Percentiles rank a stretch among this genome's conserved stretches.
Conservation (phyloP, 2,329 filamentous ascomycete species). For the Myriosclerotinia curreyana region DNA sequence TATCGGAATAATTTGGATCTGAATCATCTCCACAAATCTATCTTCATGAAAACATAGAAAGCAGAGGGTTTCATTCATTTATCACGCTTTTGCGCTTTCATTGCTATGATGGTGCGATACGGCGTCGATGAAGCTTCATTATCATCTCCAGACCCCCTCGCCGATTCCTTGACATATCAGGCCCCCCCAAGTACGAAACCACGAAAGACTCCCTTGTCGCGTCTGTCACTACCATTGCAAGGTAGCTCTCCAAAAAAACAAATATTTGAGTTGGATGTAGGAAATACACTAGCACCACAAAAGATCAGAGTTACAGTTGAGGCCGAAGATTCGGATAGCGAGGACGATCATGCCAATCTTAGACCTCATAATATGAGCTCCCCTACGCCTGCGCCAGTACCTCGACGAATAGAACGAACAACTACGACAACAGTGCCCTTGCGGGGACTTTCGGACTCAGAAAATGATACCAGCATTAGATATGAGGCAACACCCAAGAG, state of each 20-base stretch:
- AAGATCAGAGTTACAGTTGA: slow-evolving; percentile 40
- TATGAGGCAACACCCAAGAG: slow-evolving; percentile 41
- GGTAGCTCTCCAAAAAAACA: slow-evolving; percentile 39
- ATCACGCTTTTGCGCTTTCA: slow-evolving; percentile 11
- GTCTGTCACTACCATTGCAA: slow-evolving; percentile 32
- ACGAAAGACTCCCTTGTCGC: slow-evolving; percentile 29
- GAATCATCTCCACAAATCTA: slow-evolving; percentile 19
- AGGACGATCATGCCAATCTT: slow-evolving; percentile 29
- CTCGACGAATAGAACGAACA: slow-evolving; percentile 33
- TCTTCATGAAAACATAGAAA: slow-evolving; percentile 13
- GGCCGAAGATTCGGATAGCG: slow-evolving; percentile 35
- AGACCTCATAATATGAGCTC: slow-evolving; percentile 26
- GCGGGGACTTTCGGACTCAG: slow-evolving; percentile 39
- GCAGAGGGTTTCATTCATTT: neutral
- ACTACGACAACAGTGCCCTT: slow-evolving; percentile 38
- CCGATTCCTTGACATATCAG: slow-evolving; percentile 33
- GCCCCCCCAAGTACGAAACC: slow-evolving; percentile 36
- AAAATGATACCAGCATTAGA: slow-evolving; percentile 30
- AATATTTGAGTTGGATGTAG: slow-evolving; percentile 40
- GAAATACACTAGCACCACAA: slow-evolving; percentile 38
- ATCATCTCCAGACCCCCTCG: slow-evolving; percentile 41
- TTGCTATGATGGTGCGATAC: slow-evolving; percentile 18
- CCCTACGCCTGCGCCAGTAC: slow-evolving; percentile 27
- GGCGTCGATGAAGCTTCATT: slow-evolving; percentile 31
- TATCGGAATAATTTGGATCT: neutral